phyloP scores from a whole-genome alignment of 2,329 filamentous ascomycete genomes.

The Ilyonectria mors-panacis region DNA sequence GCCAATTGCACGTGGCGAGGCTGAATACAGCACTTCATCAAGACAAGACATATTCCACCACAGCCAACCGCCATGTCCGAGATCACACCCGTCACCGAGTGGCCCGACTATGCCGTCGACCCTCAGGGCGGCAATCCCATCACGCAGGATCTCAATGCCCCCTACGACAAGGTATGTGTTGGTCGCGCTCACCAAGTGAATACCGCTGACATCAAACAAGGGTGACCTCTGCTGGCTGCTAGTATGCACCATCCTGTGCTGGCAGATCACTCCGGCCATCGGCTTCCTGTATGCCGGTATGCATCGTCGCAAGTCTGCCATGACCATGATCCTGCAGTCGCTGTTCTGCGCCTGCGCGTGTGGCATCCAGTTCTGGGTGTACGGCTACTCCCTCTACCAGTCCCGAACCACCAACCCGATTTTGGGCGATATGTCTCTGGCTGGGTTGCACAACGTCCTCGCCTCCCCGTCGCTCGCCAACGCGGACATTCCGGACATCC shows the following conservation, averaged over 20 bases:
- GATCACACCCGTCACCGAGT: conserved; percentile 52
- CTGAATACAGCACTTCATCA: background rate
- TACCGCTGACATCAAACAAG: conserved; percentile 36
- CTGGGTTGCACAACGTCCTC: conserved; percentile 54
- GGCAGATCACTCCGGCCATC: conserved; percentile 58
- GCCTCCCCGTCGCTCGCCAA: conserved; percentile 56
- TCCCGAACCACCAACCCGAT: conserved; percentile 54
- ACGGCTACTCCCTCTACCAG: conserved; percentile 61
- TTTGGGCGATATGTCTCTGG: conserved; percentile 54
- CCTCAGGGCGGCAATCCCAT: conserved; percentile 61
- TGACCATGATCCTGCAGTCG: conserved; percentile 64
- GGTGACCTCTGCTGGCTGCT: conserved; percentile 62
- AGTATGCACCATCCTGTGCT: conserved; percentile 54
- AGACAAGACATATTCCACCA: background rate
- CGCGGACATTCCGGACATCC: conserved; percentile 54
- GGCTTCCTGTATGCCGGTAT: conserved; percentile 58
- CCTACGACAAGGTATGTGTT: conserved; percentile 57
- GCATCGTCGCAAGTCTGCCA: conserved; percentile 54
- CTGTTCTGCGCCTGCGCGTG: conserved; percentile 62
- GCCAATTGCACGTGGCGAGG: conserved; percentile 1
- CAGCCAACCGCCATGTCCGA: conserved; percentile 16
- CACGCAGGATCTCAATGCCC: conserved; percentile 60
- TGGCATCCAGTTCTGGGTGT: conserved; percentile 64
- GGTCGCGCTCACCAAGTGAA: background rate
- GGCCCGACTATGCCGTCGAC: conserved; percentile 58